Evolutionary conservation across 1,139 yeast genomes (phyloP), one percentile per base, ranked within the genome.

Genomic region (Zygosaccharomyces sapae): DNA sequence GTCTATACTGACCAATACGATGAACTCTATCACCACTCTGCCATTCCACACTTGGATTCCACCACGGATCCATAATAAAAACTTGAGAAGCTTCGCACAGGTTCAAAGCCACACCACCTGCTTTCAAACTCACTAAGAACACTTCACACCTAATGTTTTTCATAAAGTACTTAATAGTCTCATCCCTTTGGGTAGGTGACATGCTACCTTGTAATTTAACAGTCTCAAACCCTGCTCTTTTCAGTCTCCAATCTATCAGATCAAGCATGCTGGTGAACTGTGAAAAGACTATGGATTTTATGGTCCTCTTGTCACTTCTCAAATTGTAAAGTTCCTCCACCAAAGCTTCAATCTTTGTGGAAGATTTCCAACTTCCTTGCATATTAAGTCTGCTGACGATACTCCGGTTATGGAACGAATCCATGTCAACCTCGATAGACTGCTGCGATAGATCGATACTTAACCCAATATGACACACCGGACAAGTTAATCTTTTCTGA

Each of bases 1-100:
- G 98, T 53, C 98, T 72, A 59, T 80, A 86, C 65, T 92, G 99
- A 4, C 97, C 97, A 54, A 92, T 92, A 70, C 98, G 81, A 69
- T 92, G 98, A 19, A 92, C 97, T 69, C 99, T 81, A 67, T 94
- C 99, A 71, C 95, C 96, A 42, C 95, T 86, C 66, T 92, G 98
- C 90, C 97, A 92, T 67, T 92, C 97, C 3, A 89, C 95, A 58
- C 95, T 85, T 0, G 97, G 97, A 63, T 92, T 92, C 97, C 97
- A 92, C 97, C 98, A 92, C 24, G 97, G 97, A 61, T 92, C 98
- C 74, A 92, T 75, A 43, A 92, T 75, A 57, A 92, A 92, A 35
- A 92, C 97, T 58, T 90, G 97, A 0, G 95, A 88, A 0, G 98
- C 98, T 63, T 94, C 98, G 61, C 97, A 90, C 57, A 92, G 74